These are phyloP conservation scores for Ustilago nuda DNA, from an alignment of 1,284 basidiomycete genomes.

Conservation along the genomic window DNA sequence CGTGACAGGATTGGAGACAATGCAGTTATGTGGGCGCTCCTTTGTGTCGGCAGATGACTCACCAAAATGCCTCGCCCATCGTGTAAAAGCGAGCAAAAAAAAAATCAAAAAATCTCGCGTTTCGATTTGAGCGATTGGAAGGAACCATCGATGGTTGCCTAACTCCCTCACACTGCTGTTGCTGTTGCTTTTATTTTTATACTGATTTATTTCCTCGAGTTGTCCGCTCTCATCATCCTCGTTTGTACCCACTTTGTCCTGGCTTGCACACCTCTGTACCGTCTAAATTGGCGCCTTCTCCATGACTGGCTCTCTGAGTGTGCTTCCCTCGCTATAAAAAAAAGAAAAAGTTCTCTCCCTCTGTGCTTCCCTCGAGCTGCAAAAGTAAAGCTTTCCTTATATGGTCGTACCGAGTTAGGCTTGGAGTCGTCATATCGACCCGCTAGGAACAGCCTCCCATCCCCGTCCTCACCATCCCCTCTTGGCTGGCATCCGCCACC, in stretches of 20 bases:
- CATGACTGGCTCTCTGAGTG: background rate
- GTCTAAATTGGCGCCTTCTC: background rate
- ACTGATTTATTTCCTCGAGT: background rate
- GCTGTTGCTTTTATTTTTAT: background rate
- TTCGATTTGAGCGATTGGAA: background rate
- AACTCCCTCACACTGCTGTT: background rate
- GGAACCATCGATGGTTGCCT: background rate
- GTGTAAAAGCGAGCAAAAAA: no score
- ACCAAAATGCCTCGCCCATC: background rate
- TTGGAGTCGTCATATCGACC: background rate
- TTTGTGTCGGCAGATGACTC: background rate
- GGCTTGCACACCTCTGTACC: no score
- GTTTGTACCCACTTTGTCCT: background rate
- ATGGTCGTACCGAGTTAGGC: background rate
- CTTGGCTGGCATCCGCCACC: background rate
- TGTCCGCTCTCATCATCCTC: slow-evolving; percentile 8
- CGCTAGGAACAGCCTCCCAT: background rate
- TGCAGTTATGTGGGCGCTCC: background rate
- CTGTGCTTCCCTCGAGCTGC: background rate
- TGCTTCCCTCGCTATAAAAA: background rate
- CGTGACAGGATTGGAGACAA: background rate
- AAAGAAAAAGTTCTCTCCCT: background rate
- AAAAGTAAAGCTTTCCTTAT: slow-evolving; percentile 1
- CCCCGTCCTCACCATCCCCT: background rate
- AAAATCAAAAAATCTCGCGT: background rate